Percentiles rank a stretch among this genome's conserved stretches.
Evolutionary conservation across 164 flowering plant species (phyloP).

Genomic region (Chimonanthus salicifolius): DNA sequence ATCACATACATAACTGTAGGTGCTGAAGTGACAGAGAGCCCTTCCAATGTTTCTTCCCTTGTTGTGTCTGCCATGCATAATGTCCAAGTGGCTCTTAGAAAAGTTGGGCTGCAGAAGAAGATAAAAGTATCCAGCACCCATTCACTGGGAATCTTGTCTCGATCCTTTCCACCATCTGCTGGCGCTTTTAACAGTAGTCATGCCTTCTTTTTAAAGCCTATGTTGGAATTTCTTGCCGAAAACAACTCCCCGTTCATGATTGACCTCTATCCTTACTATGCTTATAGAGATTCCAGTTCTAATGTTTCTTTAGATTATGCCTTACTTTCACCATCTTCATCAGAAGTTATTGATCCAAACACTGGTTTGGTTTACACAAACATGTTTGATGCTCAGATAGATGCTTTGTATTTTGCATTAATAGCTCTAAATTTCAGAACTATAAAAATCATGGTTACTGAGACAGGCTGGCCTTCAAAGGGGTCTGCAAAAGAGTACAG

Average conservation of each 20-base stretch:
- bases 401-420: constrained; percentile 78
- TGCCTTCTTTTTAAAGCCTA: constrained; percentile 66
- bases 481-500: constrained; percentile 81
- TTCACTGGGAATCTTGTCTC: constrained; percentile 77
- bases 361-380: constrained; percentile 87
- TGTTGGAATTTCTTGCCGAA: constrained; percentile 85
- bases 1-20: constrained; percentile 88
- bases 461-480: constrained; percentile 98
- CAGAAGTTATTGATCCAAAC: constrained; percentile 87
- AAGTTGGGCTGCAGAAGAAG: constrained; percentile 63
- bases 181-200: constrained; percentile 74
- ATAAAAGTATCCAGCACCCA: constrained; percentile 84
- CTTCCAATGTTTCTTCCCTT: constrained; percentile 47
- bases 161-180: constrained; percentile 95
- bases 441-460: constrained; percentile 77
- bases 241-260: constrained; percentile 91
- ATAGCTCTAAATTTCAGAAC: constrained; percentile 66
- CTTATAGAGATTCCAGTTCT: constrained; percentile 59
- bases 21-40: constrained; percentile 80
- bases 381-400: constrained; percentile 95
- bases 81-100: constrained; percentile 56
- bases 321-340: constrained; percentile 50
- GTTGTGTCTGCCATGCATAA: constrained; percentile 92
- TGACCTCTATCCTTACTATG: constrained; percentile 86
- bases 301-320: constrained; percentile 86